These are phyloP conservation scores for Erucastrum elatum DNA, from an alignment of 345 rosid species.

Conservation along the genomic window DNA sequence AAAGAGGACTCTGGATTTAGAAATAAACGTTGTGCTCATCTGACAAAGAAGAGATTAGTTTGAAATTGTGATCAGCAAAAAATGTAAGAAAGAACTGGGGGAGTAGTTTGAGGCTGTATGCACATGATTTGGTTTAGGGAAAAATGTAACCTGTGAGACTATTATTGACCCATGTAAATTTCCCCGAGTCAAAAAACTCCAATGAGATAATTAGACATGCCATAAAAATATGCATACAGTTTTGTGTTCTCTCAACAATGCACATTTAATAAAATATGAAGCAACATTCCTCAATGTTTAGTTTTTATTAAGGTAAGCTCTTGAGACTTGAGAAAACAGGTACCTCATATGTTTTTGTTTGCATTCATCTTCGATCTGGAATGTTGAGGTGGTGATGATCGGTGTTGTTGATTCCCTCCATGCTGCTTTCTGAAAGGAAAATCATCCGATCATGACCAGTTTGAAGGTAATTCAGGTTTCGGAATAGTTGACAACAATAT, in stretches of 20 bases:
- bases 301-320: not conserved
- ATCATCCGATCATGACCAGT: constrained; percentile 1
- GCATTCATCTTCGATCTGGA: constrained; percentile 9
- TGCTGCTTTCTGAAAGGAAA: not conserved
- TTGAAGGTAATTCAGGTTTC: not conserved
- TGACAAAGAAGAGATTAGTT: not conserved
- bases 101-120: constrained; percentile 22
- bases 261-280: not conserved
- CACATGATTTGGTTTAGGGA: constrained; percentile 28
- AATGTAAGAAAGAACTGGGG: constrained; percentile 28
- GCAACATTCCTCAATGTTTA: not conserved
- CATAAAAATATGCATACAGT: not conserved
- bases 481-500: not conserved
- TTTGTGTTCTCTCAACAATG: not conserved
- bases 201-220: constrained; percentile 1
- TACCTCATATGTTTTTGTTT: not conserved
- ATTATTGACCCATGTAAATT: constrained; percentile 33
- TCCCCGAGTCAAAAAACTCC: not conserved
- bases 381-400: not conserved
- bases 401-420: not conserved
- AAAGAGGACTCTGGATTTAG: not conserved
- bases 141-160: constrained; percentile 34
- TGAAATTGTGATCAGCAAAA: constrained; percentile 5
- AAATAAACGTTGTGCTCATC: not conserved
- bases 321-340: not conserved